These are phyloP conservation scores for Rehmannia glutinosa DNA, from an alignment of 257 asterid genomes.

Conservation along the genomic window DNA sequence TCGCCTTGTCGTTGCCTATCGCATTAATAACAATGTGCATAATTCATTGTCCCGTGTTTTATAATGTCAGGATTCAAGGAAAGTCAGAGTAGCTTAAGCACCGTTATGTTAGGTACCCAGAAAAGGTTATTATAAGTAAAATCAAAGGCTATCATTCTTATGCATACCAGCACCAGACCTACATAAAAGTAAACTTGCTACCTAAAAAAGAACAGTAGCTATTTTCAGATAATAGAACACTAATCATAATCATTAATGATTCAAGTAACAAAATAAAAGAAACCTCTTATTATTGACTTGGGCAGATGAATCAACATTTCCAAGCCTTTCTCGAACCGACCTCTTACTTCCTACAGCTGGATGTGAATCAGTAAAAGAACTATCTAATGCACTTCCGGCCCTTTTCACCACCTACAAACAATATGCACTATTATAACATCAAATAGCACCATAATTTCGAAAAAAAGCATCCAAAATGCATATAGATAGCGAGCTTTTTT, in stretches of 20 bases:
- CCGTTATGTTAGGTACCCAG: neutral
- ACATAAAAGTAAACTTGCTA: neutral
- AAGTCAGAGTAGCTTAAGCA: slow-evolving; percentile 6
- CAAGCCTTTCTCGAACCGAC: slow-evolving; percentile 81
- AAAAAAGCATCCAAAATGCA: neutral
- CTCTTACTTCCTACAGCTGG: slow-evolving; percentile 61
- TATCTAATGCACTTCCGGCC: slow-evolving; percentile 36
- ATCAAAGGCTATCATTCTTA: neutral
- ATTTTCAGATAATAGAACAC: neutral
- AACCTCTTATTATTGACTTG: slow-evolving; percentile 63
- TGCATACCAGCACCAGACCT: neutral
- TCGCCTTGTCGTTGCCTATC: no score
- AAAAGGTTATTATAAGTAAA: neutral
- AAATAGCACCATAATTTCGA: neutral
- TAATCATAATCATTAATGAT: neutral
- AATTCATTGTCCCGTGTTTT: neutral
- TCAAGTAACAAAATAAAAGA: neutral
- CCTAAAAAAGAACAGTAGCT: neutral
- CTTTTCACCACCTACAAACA: slow-evolving; percentile 72
- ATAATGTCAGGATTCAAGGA: neutral
- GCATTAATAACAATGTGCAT: neutral
- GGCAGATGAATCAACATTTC: slow-evolving; percentile 47
- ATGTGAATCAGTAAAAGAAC: slow-evolving; percentile 26
- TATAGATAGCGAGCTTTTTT: neutral
- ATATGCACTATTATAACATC: neutral